Conservation (phyloP, 176 grass and related monocot species). For the Melocanna baccifera region DNA sequence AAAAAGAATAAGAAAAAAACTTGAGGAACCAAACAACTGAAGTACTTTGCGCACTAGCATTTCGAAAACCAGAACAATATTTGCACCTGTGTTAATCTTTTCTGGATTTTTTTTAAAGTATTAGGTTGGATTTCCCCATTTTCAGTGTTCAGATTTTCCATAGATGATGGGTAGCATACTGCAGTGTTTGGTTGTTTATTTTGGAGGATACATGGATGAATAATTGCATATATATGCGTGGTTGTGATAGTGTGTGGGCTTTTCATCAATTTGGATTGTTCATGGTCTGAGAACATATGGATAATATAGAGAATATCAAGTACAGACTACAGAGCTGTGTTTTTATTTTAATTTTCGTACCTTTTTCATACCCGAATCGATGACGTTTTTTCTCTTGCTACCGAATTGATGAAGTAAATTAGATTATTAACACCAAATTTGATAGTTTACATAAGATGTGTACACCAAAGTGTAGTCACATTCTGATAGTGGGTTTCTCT, state of each 20-base stretch:
- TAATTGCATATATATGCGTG: not conserved
- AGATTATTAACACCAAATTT: not conserved
- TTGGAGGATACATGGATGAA: not conserved
- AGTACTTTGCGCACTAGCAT: not conserved
- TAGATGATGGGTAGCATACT: not conserved
- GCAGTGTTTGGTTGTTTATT: not conserved
- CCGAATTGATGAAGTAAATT: not conserved
- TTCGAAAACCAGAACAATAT: not conserved
- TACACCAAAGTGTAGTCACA: not conserved
- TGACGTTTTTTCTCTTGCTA: no score
- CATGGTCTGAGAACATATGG: not conserved
- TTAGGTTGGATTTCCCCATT: not conserved
- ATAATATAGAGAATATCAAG: constrained; percentile 1
- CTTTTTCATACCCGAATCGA: not conserved
- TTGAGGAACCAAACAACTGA: not conserved
- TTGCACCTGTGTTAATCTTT: not conserved
- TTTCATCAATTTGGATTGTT: not conserved
- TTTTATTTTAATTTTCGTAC: not conserved
- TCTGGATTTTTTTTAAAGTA: not conserved
- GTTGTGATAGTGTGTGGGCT: not conserved
- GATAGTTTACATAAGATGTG: not conserved
- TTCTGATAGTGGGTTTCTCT: not conserved
- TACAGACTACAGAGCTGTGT: not conserved
- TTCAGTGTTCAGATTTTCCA: not conserved
- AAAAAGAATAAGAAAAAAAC: not conserved